phyloP scores from a whole-genome alignment of 352 stramenopile genomes.

The Pythium periplocum region DNA sequence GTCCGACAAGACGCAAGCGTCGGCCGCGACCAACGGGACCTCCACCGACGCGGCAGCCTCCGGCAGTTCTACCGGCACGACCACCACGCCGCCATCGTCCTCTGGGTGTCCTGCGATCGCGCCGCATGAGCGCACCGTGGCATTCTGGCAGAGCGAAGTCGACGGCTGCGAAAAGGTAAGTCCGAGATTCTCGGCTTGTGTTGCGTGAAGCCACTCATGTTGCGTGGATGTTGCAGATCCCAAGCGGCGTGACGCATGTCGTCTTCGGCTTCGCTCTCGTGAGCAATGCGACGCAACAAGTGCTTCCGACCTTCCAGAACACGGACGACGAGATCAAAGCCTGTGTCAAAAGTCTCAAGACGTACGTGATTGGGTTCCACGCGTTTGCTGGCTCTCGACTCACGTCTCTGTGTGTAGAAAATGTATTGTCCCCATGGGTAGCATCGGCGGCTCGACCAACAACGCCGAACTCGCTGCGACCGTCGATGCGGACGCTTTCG shows the following conservation, averaged over 20 bases:
- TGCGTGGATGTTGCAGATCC: conserved; percentile 19
- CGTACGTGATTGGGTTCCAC: conserved; percentile 6
- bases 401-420: conserved; percentile 20
- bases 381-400: too few relatives aligned
- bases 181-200: background rate
- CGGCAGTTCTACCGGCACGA: conserved; percentile 6
- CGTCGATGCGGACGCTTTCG: conserved; percentile 39
- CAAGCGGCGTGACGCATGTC: conserved; percentile 65
- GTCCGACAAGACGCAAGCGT: background rate
- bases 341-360: conserved; percentile 52
- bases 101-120: background rate
- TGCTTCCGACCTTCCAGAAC: conserved; percentile 57
- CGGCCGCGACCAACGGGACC: conserved; percentile 2
- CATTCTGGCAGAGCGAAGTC: conserved; percentile 81
- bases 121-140: conserved; percentile 52
- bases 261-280: conserved; percentile 75
- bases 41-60: conserved; percentile 2
- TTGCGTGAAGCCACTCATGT: conserved; percentile 3
- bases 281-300: conserved; percentile 19
- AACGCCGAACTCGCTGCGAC: conserved; percentile 52
- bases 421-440: conserved; percentile 54
- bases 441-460: conserved; percentile 70
- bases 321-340: conserved; percentile 43
- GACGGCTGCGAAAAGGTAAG: conserved; percentile 56
- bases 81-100: conserved; percentile 21